phyloP scores from a whole-genome alignment of 495 filamentous ascomycete species.

The Terfezia boudieri region DNA sequence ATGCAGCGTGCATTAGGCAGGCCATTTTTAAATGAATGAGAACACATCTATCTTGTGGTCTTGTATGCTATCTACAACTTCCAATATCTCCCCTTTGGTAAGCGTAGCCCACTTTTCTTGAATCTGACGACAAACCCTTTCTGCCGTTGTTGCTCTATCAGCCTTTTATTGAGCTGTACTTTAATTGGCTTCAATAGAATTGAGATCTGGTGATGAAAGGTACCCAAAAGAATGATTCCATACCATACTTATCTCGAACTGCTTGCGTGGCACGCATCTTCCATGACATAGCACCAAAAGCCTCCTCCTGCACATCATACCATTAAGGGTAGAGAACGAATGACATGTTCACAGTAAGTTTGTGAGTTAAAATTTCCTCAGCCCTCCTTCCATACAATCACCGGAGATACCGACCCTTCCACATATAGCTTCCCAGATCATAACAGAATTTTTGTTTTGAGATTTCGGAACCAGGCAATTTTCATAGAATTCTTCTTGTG shows the following conservation, averaged over 20 bases:
- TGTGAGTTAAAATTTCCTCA: conserved; percentile 1
- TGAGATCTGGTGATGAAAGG: background rate
- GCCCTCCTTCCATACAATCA: background rate
- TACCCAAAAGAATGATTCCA: background rate
- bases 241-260: background rate
- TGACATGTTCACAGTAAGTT: background rate
- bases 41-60: background rate
- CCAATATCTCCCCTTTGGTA: background rate
- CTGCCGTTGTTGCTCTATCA: background rate
- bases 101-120: background rate
- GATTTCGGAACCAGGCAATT: no score
- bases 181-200: background rate
- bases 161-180: background rate
- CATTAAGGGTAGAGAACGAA: background rate
- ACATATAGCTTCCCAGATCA: no score
- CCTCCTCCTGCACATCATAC: background rate
- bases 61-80: conserved; percentile 1
- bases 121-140: background rate
- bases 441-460: no score
- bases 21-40: no score
- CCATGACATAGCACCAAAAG: background rate
- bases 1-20: no score
- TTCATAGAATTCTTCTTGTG: no score
- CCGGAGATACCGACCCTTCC: no score
- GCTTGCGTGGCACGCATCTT: background rate